A percentile compares a stretch with the other conserved stretches of the same genome.
Evolutionary conservation across 225 moss, liverwort and hornwort genomes (phyloP).

Genomic region (Climacium dendroides): DNA sequence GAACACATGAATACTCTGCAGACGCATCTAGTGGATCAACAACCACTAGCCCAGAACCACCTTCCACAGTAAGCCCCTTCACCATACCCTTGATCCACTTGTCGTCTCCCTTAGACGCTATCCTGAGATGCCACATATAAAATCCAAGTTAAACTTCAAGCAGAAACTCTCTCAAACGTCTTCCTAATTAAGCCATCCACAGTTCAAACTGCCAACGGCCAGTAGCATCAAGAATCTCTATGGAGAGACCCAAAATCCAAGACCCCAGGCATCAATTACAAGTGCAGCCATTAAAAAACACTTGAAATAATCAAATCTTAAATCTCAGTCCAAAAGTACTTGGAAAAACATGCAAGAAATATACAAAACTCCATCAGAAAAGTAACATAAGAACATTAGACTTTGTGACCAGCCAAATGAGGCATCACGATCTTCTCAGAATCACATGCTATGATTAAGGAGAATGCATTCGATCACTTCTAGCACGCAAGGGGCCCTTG

Average conservation of each 20-base stretch:
- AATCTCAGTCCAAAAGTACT: not conserved
- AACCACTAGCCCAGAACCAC: slow-evolving; percentile 90
- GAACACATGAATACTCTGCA: slow-evolving; percentile 77
- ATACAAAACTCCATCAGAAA: not conserved
- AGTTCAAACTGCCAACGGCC: not conserved
- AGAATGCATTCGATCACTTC: not conserved
- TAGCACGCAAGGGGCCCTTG: not conserved
- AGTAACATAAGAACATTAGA: not conserved
- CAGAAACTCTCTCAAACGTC: not conserved
- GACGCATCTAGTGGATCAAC: slow-evolving; percentile 83
- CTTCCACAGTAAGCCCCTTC: slow-evolving; percentile 83
- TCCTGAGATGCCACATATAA: slow-evolving; percentile 32
- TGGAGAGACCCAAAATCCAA: not conserved
- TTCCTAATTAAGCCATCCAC: not conserved
- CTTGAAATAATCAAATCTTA: not conserved
- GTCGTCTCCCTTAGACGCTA: slow-evolving; percentile 80
- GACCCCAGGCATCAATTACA: not conserved
- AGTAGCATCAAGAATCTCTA: not conserved
- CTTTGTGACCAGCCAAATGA: not conserved
- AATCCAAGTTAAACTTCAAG: not conserved
- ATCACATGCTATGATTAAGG: not conserved
- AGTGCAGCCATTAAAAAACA: not conserved
- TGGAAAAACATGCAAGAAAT: not conserved
- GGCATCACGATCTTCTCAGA: not conserved
- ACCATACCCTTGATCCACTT: slow-evolving; percentile 83